Evolutionary conservation across 305 asterid species (phyloP).

Genomic region (Solanum hybrid): DNA sequence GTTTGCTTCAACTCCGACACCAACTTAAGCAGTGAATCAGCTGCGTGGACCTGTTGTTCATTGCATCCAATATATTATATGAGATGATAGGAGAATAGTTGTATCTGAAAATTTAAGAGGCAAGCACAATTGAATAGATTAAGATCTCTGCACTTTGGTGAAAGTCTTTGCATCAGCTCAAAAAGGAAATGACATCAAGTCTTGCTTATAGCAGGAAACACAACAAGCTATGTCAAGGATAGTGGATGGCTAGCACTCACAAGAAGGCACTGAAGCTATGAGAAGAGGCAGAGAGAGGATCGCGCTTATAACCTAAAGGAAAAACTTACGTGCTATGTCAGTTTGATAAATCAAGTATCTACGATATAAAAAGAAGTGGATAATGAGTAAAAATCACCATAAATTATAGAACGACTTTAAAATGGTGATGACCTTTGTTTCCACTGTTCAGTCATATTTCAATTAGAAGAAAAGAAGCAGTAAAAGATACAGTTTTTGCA

Average conservation of each 20-base stretch:
- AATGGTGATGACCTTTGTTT: neutral
- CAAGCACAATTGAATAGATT: neutral
- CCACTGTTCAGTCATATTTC: neutral
- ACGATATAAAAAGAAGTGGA: neutral
- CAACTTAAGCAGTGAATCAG: conserved; percentile 79
- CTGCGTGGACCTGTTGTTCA: conserved; percentile 66
- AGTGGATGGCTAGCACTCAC: neutral
- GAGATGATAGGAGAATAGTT: neutral
- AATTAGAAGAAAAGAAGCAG: neutral
- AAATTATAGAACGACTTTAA: neutral
- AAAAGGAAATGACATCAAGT: neutral
- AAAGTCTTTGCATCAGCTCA: neutral
- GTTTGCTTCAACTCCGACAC: conserved; percentile 93
- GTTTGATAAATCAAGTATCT: neutral
- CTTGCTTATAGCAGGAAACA: neutral
- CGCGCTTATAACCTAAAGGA: neutral
- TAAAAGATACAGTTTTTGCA: neutral
- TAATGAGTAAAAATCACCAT: neutral
- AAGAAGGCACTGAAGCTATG: neutral
- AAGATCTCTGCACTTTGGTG: neutral
- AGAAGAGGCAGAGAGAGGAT: neutral
- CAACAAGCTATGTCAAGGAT: neutral
- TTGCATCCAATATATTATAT: neutral
- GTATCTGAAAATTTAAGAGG: neutral
- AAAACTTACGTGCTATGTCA: neutral